These are phyloP conservation scores for Plasmodium vinckei DNA, from an alignment of 169 alveolate genomes.

Conservation along the genomic window DNA sequence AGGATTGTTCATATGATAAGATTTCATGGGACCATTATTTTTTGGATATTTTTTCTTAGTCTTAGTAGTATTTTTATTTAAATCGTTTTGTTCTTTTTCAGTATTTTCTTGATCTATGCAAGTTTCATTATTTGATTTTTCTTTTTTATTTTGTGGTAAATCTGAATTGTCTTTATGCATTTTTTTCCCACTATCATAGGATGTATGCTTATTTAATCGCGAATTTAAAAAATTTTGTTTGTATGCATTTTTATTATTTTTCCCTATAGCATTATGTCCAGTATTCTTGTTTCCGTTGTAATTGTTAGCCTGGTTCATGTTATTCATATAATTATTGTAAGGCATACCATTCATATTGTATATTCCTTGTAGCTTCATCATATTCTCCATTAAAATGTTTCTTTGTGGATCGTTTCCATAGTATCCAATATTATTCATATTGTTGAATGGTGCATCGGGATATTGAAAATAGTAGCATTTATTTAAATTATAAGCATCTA, in stretches of 20 bases:
- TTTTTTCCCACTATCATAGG: neutral
- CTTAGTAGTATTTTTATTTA: neutral
- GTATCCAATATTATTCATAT: neutral
- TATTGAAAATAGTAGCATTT: slow-evolving; percentile 29
- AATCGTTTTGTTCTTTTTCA: neutral
- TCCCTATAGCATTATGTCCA: neutral
- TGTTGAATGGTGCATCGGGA: neutral
- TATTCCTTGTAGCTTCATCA: slow-evolving; percentile 21
- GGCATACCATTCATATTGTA: slow-evolving; percentile 3
- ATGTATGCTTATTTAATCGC: neutral
- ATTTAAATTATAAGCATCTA: slow-evolving; percentile 14
- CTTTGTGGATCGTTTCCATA: slow-evolving; percentile 9
- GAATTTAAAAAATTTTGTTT: neutral
- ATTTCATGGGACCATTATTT: too few species aligned
- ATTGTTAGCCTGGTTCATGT: neutral
- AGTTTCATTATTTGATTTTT: neutral
- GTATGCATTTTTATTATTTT: neutral
- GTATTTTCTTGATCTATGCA: neutral
- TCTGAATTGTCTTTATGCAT: slow-evolving; percentile 7
- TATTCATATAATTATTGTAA: neutral
- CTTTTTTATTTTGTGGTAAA: slow-evolving; percentile 5
- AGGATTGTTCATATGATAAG: too few species aligned
- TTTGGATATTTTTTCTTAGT: slow-evolving; percentile 2
- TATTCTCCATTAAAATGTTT: slow-evolving; percentile 32
- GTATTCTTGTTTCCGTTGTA: neutral